Percentiles rank a stretch among this genome's conserved stretches.
These are phyloP conservation scores for Berkeleyomyces basicola DNA, from an alignment of 2,329 filamentous ascomycete species.

Conservation along the genomic window DNA sequence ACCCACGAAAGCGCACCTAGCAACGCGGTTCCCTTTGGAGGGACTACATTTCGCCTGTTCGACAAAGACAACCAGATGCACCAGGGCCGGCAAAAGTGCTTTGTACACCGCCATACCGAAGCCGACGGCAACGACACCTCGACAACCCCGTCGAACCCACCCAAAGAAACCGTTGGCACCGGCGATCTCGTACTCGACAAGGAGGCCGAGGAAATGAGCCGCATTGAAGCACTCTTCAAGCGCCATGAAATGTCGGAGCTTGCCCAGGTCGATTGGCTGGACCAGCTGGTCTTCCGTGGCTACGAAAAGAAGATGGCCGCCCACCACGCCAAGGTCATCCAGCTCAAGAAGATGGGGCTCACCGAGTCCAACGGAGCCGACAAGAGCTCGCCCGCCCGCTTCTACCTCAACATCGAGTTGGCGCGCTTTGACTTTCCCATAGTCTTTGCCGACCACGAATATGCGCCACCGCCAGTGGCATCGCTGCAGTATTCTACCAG, in stretches of 20 bases:
- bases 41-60: slow-evolving; percentile 83
- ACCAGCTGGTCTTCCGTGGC: slow-evolving; percentile 80
- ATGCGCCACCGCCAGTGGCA: slow-evolving; percentile 53
- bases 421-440: slow-evolving; percentile 91
- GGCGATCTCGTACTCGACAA: slow-evolving; percentile 39
- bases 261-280: slow-evolving; percentile 81
- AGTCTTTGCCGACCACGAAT: slow-evolving; percentile 88
- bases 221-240: slow-evolving; percentile 80
- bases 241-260: slow-evolving; percentile 98
- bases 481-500: slow-evolving; percentile 2
- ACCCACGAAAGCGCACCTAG: slow-evolving; percentile 52
- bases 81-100: slow-evolving; percentile 84
- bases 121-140: slow-evolving; percentile 75
- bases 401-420: slow-evolving; percentile 77
- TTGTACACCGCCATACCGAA: slow-evolving; percentile 61
- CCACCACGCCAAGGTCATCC: slow-evolving; percentile 20
- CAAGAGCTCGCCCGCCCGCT: slow-evolving; percentile 28
- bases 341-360: slow-evolving; percentile 23
- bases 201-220: slow-evolving; percentile 68
- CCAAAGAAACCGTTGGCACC: slow-evolving; percentile 35
- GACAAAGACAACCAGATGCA: slow-evolving; percentile 81
- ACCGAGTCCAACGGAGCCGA: slow-evolving; percentile 17
- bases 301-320: slow-evolving; percentile 50
- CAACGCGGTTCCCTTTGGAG: slow-evolving; percentile 81
- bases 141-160: slow-evolving; percentile 50